Evolutionary conservation across 257 asterid genomes (phyloP).

Genomic region (Nicotiana paniculata): DNA sequence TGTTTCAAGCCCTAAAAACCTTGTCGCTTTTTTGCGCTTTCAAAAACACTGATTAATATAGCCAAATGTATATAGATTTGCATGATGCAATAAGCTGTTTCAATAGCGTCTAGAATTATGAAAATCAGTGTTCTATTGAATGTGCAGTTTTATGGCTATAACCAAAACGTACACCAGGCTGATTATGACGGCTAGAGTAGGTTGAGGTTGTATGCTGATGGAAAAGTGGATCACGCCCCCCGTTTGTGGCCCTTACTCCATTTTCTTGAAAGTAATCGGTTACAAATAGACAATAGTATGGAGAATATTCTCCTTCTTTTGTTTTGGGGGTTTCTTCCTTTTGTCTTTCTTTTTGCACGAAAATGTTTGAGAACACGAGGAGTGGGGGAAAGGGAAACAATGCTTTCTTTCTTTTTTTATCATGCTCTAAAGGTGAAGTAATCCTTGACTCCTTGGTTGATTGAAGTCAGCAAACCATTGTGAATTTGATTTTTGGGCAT

Average conservation of each 20-base stretch:
- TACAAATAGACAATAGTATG: not conserved
- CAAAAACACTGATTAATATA: too few relatives aligned
- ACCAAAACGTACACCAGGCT: not conserved
- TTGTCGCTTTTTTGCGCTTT: too few relatives aligned
- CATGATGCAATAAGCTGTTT: not conserved
- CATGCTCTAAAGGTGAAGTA: not conserved
- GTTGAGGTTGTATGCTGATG: too few relatives aligned
- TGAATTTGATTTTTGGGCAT: not conserved
- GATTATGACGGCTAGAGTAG: too few relatives aligned
- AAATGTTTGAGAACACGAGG: not conserved
- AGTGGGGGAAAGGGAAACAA: not conserved
- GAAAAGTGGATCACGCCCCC: not conserved
- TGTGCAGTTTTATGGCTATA: not conserved
- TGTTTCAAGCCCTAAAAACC: too few relatives aligned
- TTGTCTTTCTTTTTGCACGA: constrained; percentile 14
- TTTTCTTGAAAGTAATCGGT: too few relatives aligned
- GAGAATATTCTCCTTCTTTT: too few relatives aligned
- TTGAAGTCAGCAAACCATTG: not conserved
- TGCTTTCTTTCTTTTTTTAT: not conserved
- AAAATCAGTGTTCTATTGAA: not conserved
- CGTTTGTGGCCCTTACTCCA: not conserved
- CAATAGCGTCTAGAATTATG: not conserved
- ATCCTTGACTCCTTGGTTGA: not conserved
- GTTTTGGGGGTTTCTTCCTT: too few relatives aligned
- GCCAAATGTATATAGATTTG: not conserved